Evolutionary conservation across 768 basidiomycete genomes (phyloP), one percentile per base, ranked within the genome.

Genomic region (Saitozyma podzolica): DNA sequence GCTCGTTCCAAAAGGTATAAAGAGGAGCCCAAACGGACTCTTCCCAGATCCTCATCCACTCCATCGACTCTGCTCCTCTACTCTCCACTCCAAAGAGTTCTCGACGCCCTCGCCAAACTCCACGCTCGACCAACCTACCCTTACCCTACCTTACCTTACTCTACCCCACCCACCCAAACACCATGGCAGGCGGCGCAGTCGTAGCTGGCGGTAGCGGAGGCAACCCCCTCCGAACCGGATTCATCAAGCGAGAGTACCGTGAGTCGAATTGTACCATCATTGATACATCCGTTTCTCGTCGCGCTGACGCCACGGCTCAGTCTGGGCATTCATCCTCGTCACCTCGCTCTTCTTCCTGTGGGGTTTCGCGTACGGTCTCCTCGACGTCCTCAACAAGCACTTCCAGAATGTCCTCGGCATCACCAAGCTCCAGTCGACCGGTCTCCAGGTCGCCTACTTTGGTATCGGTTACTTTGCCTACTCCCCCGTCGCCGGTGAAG

Each of bases 311-410:
- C 29, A 29, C 13, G 3, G 1, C 16, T 1, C 51, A 64, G 62
- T 78, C 37, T 86, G 83, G 73, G 83, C 88, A 8, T 90, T 88
- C 74, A 81, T 82, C 45, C 84, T 89, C 58, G 86, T 90, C 62
- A 89, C 88, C 17, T 85, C 87, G 10, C 81, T 89, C 40, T 89
- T 89, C 83, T 89, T 89, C 79, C 87, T 88, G 39, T 88, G 86
- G 86, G 68, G 78, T 64, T 76, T 80, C 73, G 66, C 75, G 20
- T 77, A 74, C 62, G 75, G 63, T 50, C 66, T 80, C 50, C 54
- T 81, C 40, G 66, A 73, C 63, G 67, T 67, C 56, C 60, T 76
- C 54, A 78, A 73, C 77, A 85, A 87, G 52, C 88, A 90, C 80
- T 90, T 90, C 80, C 88, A 89, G 80, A 76, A 77, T 2, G 84